Base-by-base conservation (phyloP, 805 yeast species). In the Saturnispora dispora region DNA sequence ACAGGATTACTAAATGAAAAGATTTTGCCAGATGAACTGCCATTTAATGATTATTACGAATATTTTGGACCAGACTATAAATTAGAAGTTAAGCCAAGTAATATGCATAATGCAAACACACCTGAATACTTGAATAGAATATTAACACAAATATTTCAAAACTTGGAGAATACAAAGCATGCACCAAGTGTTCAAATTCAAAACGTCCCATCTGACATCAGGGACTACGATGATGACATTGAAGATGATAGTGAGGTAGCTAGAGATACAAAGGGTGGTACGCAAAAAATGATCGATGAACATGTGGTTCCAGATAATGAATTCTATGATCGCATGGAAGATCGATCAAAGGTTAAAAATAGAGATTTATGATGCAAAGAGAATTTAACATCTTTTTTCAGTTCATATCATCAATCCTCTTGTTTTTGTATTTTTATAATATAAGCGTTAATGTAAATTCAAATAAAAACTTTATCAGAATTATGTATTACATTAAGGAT, bases 171-270 rank as follows among this genome's bases (percentile, higher is more conserved):
- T 60, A 88, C 97, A n/a, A 83, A 86, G 67, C 88, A 84, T 68
- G 96, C 97, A 0, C 99, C 99, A n/a, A 85, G 96, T 50, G 97
- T 91, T 33, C 98, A 91, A 69, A 79, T 88, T 82, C 84, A 87
- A 58, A 78, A 84, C 48, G 93, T 88, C 27, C 98, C 98, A 7
- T 76, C 81, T 39, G 97, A 91, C 67, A 74, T 80, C n/a, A 95
- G 87, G 60, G 95, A 89, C 58, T 73, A 76, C 53, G 95, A 88
- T 22, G 95, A 87, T 60, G 93, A 79, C 50, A 63, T 61, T 11
- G 91, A 86, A 25, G 96, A 89, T 66, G 97, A 91, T 65, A 69
- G 83, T 0, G 76, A 73, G 43, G 83, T 76, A 53, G 89, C 95
- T 10, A 82, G 79, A 57, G 97, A 91, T 58, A 87, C 93, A 18